Percentiles rank a stretch among this genome's conserved stretches.
Conservation (phyloP, 345 rosid species). For the Noccaea caerulescens region DNA sequence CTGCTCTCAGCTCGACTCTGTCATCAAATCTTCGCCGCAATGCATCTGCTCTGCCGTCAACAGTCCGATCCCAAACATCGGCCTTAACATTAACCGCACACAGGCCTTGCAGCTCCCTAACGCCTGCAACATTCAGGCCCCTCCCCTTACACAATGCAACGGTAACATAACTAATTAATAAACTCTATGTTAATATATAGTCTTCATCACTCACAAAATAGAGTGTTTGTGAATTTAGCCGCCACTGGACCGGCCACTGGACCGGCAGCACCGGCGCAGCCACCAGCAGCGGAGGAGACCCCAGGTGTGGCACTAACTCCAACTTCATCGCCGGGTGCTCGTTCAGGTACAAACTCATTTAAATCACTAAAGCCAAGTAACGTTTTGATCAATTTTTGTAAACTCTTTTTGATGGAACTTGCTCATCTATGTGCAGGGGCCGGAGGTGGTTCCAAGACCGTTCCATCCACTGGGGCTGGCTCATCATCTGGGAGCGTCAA, state of each 20-base stretch:
- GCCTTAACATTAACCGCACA: conserved; percentile 66
- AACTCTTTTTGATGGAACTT: not conserved
- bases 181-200: conserved; percentile 3
- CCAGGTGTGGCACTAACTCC: conserved; percentile 53
- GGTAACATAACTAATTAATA: conserved; percentile 39
- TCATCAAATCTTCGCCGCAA: conserved; percentile 63
- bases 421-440: conserved; percentile 20
- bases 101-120: conserved; percentile 68
- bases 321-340: conserved; percentile 44
- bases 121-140: conserved; percentile 65
- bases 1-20: conserved; percentile 61
- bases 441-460: conserved; percentile 54
- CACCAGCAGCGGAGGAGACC: conserved; percentile 34
- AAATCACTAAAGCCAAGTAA: conserved; percentile 2
- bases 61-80: conserved; percentile 51
- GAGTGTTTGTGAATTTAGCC: conserved; percentile 42
- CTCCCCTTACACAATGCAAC: conserved; percentile 64
- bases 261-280: conserved; percentile 31
- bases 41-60: conserved; percentile 69
- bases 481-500: conserved; percentile 51
- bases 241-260: conserved; percentile 52
- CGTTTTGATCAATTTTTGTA: conserved; percentile 17
- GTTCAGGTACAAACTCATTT: conserved; percentile 51
- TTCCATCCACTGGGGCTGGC: conserved; percentile 46
- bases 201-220: conserved; percentile 30